These are phyloP conservation scores for Alternaria triticimaculans DNA, from an alignment of 2,329 filamentous ascomycete species.

Conservation along the genomic window DNA sequence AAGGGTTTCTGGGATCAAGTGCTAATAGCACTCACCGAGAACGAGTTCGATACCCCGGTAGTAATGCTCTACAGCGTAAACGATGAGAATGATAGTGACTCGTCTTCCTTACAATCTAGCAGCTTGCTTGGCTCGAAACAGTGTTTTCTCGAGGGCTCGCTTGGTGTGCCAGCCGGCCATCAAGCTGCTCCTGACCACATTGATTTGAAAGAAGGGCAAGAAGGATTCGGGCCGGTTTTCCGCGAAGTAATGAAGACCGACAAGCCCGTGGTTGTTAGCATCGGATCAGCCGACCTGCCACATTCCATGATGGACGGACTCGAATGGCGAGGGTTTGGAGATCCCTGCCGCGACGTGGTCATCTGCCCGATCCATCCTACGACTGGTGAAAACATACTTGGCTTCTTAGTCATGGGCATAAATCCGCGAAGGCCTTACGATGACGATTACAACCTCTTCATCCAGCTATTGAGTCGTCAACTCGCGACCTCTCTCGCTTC, in stretches of 20 bases:
- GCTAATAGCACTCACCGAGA: conserved; percentile 71
- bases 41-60: conserved; percentile 78
- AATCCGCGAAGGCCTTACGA: conserved; percentile 82
- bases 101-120: conserved; percentile 73
- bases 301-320: conserved; percentile 69
- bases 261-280: conserved; percentile 70
- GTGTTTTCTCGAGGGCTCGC: conserved; percentile 72
- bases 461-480: conserved; percentile 76
- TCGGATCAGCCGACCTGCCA: conserved; percentile 71
- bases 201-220: conserved; percentile 72
- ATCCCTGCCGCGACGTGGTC: conserved; percentile 73
- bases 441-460: conserved; percentile 79
- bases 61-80: conserved; percentile 77
- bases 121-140: conserved; percentile 67
- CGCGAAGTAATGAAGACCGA: conserved; percentile 75
- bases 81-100: conserved; percentile 74
- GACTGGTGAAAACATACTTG: conserved; percentile 73
- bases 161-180: conserved; percentile 73
- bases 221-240: conserved; percentile 79
- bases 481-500: conserved; percentile 81
- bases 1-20: conserved; percentile 77
- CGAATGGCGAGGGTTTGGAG: conserved; percentile 73
- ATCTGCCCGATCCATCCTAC: conserved; percentile 82
- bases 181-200: conserved; percentile 65
- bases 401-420: conserved; percentile 78